Base-by-base conservation (phyloP, 495 filamentous ascomycete species). In the Hypoxylon subgilvum region DNA sequence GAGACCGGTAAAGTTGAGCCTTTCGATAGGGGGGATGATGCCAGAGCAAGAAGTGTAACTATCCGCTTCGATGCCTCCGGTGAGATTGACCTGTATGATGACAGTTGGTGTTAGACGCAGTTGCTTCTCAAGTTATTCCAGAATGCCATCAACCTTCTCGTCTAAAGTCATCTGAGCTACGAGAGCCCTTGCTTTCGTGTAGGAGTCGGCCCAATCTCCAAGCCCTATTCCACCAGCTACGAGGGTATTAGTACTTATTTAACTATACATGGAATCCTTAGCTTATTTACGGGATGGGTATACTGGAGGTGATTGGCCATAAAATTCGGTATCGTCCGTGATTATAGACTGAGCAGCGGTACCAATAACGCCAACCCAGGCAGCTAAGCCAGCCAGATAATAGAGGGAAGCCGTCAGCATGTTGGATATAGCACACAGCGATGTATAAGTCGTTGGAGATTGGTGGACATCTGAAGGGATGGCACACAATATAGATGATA, bases 171-270 rank as follows among this genome's bases (percentile, higher is more conserved):
- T 74, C 47, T 83, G 72, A 1, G 72, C 69, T 2, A 88, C 84
- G 18, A 88, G 65, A 0, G 61, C 72, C 17, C 68, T 72, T 0
- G 85, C 85, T 61, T 82, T 85, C 1, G 63, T 38, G 51, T 82
- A 78, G 0, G 84, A 75, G 35, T 69, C 68, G 5, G 70, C 69
- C 82, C 83, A 86, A 30, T 61, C 54, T 2, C 75, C 72, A 9
- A 23, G 38, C 0, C 76, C 74, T 0, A 68, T 69, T 25, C 74
- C 70, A 40, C 70, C 63, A n/a, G 75, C 88, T 92, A 86, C 59
- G 77, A 77, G n/a, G 79, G 82, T 14, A 86, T 89, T 66, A 90
- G 90, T 65, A 72, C 77, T 4, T 85, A 82, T 22, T 48, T 22
- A 38, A 32, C 12, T 22, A 22, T 8, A 13, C 0, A 16, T 2